Conservation (phyloP, 352 stramenopile genomes). For the Pythium coloratum region DNA sequence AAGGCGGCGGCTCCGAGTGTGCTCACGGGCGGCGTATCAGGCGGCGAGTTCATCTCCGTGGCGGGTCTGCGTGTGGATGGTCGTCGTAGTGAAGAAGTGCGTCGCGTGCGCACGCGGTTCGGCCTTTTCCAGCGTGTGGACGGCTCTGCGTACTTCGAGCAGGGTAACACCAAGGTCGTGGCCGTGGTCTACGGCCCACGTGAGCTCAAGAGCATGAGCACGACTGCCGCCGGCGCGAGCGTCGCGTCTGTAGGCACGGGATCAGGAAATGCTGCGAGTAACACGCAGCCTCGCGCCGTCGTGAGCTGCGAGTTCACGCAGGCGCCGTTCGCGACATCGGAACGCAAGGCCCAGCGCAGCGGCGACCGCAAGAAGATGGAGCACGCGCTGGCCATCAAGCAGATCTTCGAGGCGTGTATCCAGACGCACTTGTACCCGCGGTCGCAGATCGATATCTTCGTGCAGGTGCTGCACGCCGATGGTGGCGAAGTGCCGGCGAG, state of each 20-base stretch:
- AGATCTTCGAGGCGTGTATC: slow-evolving; percentile 91
- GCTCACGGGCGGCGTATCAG: slow-evolving; percentile 43
- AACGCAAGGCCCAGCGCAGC: slow-evolving; percentile 76
- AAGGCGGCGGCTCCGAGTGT: slow-evolving; percentile 66
- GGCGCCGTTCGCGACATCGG: slow-evolving; percentile 84
- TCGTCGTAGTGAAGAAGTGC: slow-evolving; percentile 79
- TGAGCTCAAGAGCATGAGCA: slow-evolving; percentile 56
- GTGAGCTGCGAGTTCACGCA: slow-evolving; percentile 89
- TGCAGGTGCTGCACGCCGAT: slow-evolving; percentile 91
- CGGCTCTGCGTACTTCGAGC: slow-evolving; percentile 85
- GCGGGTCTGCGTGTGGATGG: slow-evolving; percentile 84
- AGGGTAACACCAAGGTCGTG: slow-evolving; percentile 90
- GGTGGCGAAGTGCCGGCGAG: slow-evolving; percentile 84
- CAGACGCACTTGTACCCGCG: slow-evolving; percentile 90
- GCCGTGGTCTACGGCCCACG: slow-evolving; percentile 86
- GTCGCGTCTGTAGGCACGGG: slow-evolving; percentile 57
- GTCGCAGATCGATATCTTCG: slow-evolving; percentile 93
- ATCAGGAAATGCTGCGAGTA: slow-evolving; percentile 59
- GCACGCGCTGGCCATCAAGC: slow-evolving; percentile 87
- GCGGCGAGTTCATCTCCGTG: slow-evolving; percentile 83
- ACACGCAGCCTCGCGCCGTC: slow-evolving; percentile 65
- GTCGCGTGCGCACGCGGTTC: slow-evolving; percentile 79
- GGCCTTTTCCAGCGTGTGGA: slow-evolving; percentile 86
- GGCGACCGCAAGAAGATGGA: slow-evolving; percentile 89
- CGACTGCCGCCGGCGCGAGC: slow-evolving; percentile 32